These are phyloP conservation scores for Urostyla sp. DNA, from an alignment of 73 alveolate species.

Conservation along the genomic window DNA sequence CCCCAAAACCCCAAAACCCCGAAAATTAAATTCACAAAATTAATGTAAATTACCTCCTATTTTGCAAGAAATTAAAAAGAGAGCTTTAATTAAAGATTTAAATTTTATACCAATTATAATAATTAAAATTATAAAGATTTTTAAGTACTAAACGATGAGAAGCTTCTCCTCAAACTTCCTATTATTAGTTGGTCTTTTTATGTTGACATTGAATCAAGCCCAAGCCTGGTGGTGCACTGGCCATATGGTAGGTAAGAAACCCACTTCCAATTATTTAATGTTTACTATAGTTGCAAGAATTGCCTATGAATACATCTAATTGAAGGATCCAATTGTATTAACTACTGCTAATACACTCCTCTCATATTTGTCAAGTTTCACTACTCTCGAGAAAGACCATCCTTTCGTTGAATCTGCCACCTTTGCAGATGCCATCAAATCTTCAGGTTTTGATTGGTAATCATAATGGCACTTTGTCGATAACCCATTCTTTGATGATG, in stretches of 20 bases:
- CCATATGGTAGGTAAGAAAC: background rate
- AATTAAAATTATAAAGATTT: too few relatives aligned
- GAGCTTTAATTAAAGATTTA: too few relatives aligned
- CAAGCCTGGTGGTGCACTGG: slow-evolving; percentile 23
- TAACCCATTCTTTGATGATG: slow-evolving; percentile 36
- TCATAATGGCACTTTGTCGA: slow-evolving; percentile 62
- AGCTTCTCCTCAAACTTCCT: too few relatives aligned
- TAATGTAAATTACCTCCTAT: too few relatives aligned
- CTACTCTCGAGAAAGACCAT: slow-evolving; percentile 21
- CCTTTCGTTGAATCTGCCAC: slow-evolving; percentile 64
- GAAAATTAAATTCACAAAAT: too few relatives aligned
- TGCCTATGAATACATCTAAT: slow-evolving; percentile 17
- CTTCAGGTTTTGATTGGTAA: slow-evolving; percentile 1
- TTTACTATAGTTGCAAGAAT: slow-evolving; percentile 32
- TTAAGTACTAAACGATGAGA: too few relatives aligned
- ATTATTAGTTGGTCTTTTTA: background rate
- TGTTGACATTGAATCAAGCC: background rate
- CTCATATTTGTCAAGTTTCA: background rate
- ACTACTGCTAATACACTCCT: slow-evolving; percentile 7
- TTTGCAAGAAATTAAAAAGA: too few relatives aligned
- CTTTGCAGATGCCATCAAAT: slow-evolving; percentile 74
- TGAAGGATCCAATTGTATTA: background rate
- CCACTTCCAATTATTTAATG: too few relatives aligned
- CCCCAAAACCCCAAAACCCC: too few relatives aligned
- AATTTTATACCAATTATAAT: too few relatives aligned